These are phyloP conservation scores for Aspergillus biplanus DNA, from an alignment of 495 filamentous ascomycete species.

Conservation along the genomic window DNA sequence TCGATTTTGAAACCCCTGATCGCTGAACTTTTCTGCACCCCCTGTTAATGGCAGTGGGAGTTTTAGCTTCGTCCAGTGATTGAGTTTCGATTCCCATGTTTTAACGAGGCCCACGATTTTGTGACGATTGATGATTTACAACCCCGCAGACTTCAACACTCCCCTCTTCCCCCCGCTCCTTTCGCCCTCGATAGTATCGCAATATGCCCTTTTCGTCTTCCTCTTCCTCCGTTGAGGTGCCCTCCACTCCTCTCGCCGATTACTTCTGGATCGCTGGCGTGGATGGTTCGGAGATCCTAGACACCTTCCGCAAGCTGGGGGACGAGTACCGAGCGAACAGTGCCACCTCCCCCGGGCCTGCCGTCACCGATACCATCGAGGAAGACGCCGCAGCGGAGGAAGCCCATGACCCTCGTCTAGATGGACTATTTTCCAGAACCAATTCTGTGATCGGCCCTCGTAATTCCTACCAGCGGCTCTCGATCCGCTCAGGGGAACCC, in stretches of 20 bases:
- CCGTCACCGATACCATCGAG: constrained; percentile 77
- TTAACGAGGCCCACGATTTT: constrained; percentile 34
- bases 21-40: constrained; percentile 20
- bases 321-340: constrained; percentile 56
- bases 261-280: constrained; percentile 99
- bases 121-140: constrained; percentile 33
- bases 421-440: constrained; percentile 49
- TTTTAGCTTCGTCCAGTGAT: constrained; percentile 16
- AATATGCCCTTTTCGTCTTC: constrained; percentile 36
- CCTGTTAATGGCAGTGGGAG: constrained; percentile 30
- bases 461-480: constrained; percentile 68
- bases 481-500: constrained; percentile 64
- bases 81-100: constrained; percentile 33
- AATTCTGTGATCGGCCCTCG: constrained; percentile 63
- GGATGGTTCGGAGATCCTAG: constrained; percentile 64
- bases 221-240: constrained; percentile 34
- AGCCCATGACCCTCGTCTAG: constrained; percentile 42
- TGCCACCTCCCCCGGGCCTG: constrained; percentile 50
- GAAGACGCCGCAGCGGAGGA: constrained; percentile 74
- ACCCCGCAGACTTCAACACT: constrained; percentile 22
- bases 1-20: constrained; percentile 24
- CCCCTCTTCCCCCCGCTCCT: neutral
- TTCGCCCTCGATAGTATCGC: constrained; percentile 18
- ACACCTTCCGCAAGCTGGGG: constrained; percentile 49
- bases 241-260: constrained; percentile 86